phyloP scores from a whole-genome alignment of 192 early-diverging fungal genomes.

The Coemansia sp. region DNA sequence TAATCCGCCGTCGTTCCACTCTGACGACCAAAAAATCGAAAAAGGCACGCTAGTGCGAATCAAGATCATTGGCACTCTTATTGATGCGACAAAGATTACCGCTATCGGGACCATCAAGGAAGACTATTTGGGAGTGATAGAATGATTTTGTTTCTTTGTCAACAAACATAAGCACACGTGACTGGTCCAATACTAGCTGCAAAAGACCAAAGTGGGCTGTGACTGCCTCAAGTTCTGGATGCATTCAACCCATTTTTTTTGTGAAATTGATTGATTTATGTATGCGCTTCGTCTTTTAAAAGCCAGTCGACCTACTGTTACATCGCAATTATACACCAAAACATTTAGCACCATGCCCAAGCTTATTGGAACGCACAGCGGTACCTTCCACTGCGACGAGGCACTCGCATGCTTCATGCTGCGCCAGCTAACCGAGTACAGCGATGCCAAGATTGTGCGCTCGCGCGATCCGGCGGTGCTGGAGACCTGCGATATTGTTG shows the following conservation, averaged over 20 bases:
- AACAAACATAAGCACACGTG: conserved; percentile 1
- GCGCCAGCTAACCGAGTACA: conserved; percentile 60
- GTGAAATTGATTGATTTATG: neutral
- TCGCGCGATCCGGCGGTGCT: conserved; percentile 82
- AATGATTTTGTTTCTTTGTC: conserved; percentile 18
- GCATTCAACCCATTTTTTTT: neutral
- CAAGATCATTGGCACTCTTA: conserved; percentile 85
- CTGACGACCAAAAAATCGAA: conserved; percentile 80
- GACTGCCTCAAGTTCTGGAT: conserved; percentile 2
- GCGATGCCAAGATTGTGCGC: conserved; percentile 69
- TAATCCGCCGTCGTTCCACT: conserved; percentile 79
- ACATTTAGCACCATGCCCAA: conserved; percentile 42
- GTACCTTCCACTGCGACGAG: conserved; percentile 88
- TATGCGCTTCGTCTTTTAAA: neutral
- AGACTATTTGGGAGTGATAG: conserved; percentile 87
- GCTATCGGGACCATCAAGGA: conserved; percentile 97
- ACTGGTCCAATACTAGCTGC: conserved; percentile 8
- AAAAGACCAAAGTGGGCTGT: neutral
- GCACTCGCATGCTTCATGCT: conserved; percentile 90
- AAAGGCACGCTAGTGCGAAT: conserved; percentile 83
- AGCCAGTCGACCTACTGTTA: neutral
- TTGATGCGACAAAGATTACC: conserved; percentile 92
- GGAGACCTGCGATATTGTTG: conserved; percentile 79
- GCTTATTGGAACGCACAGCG: conserved; percentile 82
- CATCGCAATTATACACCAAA: neutral